phyloP scores from a whole-genome alignment of 2,329 filamentous ascomycete species.

The Alternaria incomplexa region DNA sequence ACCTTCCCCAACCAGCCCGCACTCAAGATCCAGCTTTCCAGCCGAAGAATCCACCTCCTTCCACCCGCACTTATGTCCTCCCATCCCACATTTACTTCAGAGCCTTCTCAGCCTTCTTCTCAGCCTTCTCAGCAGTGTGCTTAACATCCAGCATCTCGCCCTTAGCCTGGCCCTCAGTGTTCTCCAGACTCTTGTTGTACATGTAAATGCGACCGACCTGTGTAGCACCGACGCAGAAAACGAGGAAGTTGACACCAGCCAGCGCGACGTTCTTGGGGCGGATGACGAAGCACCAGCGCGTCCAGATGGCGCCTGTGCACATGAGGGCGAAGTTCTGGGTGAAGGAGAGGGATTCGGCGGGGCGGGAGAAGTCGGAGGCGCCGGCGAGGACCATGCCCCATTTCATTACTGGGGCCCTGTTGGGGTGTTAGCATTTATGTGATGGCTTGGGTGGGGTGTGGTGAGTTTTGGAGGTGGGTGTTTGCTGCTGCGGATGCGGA shows the following conservation, averaged over 20 bases:
- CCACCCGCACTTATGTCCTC: too few species aligned
- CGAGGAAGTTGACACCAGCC: constrained; percentile 97
- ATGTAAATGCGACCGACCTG: constrained; percentile 79
- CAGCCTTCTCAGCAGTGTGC: constrained; percentile 38
- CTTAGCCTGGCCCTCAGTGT: constrained; percentile 48
- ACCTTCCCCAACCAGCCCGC: neutral
- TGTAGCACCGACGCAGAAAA: constrained; percentile 82
- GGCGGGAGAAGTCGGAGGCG: constrained; percentile 87
- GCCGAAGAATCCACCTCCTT: neutral
- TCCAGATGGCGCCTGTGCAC: constrained; percentile 95
- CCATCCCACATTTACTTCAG: too few species aligned
- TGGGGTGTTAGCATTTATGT: neutral
- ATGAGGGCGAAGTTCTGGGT: constrained; percentile 92
- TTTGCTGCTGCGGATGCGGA: neutral
- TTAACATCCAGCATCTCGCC: constrained; percentile 43
- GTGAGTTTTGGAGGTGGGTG: neutral
- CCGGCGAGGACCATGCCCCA: constrained; percentile 94
- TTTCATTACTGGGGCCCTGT: constrained; percentile 90
- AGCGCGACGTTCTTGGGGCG: constrained; percentile 91
- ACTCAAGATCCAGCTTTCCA: neutral
- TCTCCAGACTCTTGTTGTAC: constrained; percentile 68
- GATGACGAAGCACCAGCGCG: constrained; percentile 97
- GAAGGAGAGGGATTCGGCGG: constrained; percentile 88
- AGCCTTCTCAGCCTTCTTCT: constrained; percentile 25
- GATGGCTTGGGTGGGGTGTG: neutral